These are phyloP conservation scores for Lepiota brunneoincarnata DNA, from an alignment of 768 basidiomycete species.

Conservation along the genomic window DNA sequence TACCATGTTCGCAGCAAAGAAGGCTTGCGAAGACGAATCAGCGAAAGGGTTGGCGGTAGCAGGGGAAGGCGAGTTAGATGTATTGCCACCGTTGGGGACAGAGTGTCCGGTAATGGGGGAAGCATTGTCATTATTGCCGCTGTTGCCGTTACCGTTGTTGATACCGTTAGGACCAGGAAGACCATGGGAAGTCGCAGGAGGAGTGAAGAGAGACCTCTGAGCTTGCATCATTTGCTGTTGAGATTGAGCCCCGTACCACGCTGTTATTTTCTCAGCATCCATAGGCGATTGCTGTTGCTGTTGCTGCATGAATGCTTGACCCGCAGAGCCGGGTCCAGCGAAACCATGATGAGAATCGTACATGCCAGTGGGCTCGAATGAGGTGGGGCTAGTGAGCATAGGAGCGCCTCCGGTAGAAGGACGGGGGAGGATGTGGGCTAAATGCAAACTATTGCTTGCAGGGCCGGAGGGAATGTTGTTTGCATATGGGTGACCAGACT, in stretches of 20 bases:
- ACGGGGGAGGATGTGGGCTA: constrained; percentile 16
- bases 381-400: constrained; percentile 15
- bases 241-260: constrained; percentile 18
- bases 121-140: constrained; percentile 6
- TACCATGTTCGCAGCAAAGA: constrained; percentile 7
- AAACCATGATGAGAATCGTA: constrained; percentile 13
- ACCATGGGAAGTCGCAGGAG: constrained; percentile 20
- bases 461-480: constrained; percentile 24
- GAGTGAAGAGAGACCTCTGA: constrained; percentile 21
- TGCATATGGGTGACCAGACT: constrained; percentile 33
- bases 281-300: constrained; percentile 8
- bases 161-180: constrained; percentile 13
- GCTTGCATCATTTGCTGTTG: constrained; percentile 18
- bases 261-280: constrained; percentile 18
- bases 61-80: constrained; percentile 13
- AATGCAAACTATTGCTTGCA: constrained; percentile 13
- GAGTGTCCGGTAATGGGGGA: constrained; percentile 10
- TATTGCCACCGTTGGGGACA: neutral
- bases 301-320: constrained; percentile 7
- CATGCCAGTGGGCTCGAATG: constrained; percentile 11
- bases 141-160: constrained; percentile 8
- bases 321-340: constrained; percentile 8
- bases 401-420: constrained; percentile 10
- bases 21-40: constrained; percentile 12
- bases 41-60: constrained; percentile 7